Percentiles rank a stretch among this genome's conserved stretches.
Evolutionary conservation across 2,329 filamentous ascomycete genomes (phyloP).

Genomic region (Pseudonectria foliicola): DNA sequence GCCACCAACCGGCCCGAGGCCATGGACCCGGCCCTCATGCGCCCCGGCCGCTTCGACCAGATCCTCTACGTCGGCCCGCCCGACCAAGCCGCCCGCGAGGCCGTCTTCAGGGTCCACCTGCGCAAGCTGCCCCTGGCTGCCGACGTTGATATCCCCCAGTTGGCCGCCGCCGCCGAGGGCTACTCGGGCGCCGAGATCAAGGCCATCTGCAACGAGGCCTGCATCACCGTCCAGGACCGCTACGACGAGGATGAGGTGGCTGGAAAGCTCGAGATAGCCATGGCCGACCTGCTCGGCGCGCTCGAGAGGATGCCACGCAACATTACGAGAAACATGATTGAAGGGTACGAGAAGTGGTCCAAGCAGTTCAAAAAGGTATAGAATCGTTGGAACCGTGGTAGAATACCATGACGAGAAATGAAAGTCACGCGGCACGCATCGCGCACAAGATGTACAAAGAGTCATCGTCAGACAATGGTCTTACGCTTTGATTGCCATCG

Average conservation of each 20-base stretch:
- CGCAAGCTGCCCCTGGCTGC: slow-evolving; percentile 49
- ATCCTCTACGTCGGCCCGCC: slow-evolving; percentile 83
- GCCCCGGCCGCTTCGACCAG: slow-evolving; percentile 78
- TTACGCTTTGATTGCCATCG: too few relatives aligned
- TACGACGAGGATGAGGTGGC: slow-evolving; percentile 23
- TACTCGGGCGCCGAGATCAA: slow-evolving; percentile 81
- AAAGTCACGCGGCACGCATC: not conserved
- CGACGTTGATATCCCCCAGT: slow-evolving; percentile 57
- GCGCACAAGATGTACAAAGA: not conserved
- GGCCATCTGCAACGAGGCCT: slow-evolving; percentile 41
- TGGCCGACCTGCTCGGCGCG: slow-evolving; percentile 37
- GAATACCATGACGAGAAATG: slow-evolving; percentile 2
- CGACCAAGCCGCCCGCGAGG: slow-evolving; percentile 61
- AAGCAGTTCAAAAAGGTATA: slow-evolving; percentile 27
- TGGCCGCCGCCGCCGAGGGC: slow-evolving; percentile 63
- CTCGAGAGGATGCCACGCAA: slow-evolving; percentile 44
- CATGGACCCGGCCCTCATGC: slow-evolving; percentile 77
- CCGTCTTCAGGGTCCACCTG: slow-evolving; percentile 67
- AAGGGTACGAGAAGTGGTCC: slow-evolving; percentile 52
- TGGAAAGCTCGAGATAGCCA: slow-evolving; percentile 29
- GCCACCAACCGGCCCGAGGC: slow-evolving; percentile 87
- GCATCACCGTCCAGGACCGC: slow-evolving; percentile 35
- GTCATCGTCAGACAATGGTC: slow-evolving; percentile 6
- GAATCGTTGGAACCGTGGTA: slow-evolving; percentile 1
- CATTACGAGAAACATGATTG: slow-evolving; percentile 52